These are phyloP conservation scores for Coemansia sp. DNA, from an alignment of 192 early-diverging fungal genomes.

Conservation along the genomic window DNA sequence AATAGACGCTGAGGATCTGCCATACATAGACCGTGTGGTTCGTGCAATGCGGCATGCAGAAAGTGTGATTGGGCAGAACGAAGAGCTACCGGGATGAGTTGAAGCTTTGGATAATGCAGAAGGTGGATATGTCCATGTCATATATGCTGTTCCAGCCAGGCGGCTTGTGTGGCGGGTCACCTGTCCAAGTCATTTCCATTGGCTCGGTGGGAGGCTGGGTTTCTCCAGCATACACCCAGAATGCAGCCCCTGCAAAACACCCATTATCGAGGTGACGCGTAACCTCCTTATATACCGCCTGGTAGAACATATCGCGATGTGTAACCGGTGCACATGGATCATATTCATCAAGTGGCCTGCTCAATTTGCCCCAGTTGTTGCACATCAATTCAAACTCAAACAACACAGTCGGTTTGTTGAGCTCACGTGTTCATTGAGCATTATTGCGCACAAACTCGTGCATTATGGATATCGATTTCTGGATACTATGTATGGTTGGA, in stretches of 20 bases:
- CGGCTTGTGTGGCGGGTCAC: slow-evolving; percentile 60
- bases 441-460: slow-evolving; percentile 41
- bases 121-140: slow-evolving; percentile 49
- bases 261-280: not conserved
- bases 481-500: slow-evolving; percentile 26
- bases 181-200: slow-evolving; percentile 45
- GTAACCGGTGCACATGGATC: slow-evolving; percentile 47
- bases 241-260: slow-evolving; percentile 52
- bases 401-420: slow-evolving; percentile 56
- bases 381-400: slow-evolving; percentile 61
- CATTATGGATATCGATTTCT: slow-evolving; percentile 44
- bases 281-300: slow-evolving; percentile 31
- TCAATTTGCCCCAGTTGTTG: slow-evolving; percentile 34
- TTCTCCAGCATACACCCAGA: slow-evolving; percentile 65
- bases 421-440: slow-evolving; percentile 51
- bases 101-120: slow-evolving; percentile 16
- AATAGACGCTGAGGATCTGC: slow-evolving; percentile 41
- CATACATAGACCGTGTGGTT: slow-evolving; percentile 22
- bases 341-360: slow-evolving; percentile 35
- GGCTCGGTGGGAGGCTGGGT: slow-evolving; percentile 39
- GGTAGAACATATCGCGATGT: slow-evolving; percentile 57
- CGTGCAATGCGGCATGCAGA: slow-evolving; percentile 27
- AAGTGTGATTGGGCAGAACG: not conserved
- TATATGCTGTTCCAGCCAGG: slow-evolving; percentile 68
- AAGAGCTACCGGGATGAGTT: not conserved